phyloP scores from a whole-genome alignment of 768 basidiomycete species.

The Tulasnella sp. region DNA sequence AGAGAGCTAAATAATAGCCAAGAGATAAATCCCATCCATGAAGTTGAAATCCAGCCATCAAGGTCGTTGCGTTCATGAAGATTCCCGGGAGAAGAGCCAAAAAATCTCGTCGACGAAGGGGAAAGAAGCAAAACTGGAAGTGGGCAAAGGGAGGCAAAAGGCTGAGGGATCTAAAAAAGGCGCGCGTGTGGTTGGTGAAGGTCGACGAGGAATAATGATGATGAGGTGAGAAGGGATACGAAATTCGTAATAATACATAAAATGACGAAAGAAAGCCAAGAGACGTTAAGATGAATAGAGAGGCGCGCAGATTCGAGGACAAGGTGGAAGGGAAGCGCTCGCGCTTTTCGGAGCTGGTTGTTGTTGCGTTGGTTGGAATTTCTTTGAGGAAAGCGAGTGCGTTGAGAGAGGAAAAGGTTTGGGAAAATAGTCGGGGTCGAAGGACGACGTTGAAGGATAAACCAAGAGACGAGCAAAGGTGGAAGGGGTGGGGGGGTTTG shows the following conservation, averaged over 20 bases:
- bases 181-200: neutral
- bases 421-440: neutral
- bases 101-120: neutral
- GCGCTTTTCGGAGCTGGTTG: neutral
- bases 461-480: neutral
- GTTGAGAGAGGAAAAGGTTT: neutral
- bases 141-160: neutral
- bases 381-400: neutral
- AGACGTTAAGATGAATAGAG: neutral
- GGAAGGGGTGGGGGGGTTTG: neutral
- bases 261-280: neutral
- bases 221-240: neutral
- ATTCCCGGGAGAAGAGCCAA: neutral
- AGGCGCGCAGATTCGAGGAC: neutral
- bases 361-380: neutral
- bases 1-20: neutral
- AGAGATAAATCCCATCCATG: too few relatives aligned
- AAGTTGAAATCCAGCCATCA: neutral
- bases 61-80: constrained; percentile 1
- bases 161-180: neutral
- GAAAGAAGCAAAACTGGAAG: neutral
- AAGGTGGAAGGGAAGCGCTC: neutral
- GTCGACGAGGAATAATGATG: constrained; percentile 2
- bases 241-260: neutral
- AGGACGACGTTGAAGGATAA: neutral